Percentiles rank a stretch among this genome's conserved stretches.
phyloP scores from a whole-genome alignment of 192 early-diverging fungal genomes.

The Coemansia biformis region DNA sequence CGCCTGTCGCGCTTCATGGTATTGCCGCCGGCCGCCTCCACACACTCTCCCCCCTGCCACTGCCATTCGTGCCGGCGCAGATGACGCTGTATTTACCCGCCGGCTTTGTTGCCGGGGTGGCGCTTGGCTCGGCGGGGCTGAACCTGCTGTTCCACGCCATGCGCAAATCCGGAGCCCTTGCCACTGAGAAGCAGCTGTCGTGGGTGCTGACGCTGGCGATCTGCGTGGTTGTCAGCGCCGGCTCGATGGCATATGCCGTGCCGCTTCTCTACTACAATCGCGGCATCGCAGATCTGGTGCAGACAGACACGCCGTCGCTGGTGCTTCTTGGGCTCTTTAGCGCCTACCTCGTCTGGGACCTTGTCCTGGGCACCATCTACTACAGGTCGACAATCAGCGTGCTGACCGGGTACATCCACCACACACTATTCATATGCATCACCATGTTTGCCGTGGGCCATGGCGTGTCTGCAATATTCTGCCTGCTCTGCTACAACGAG shows the following conservation, averaged over 20 bases:
- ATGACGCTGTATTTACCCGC: slow-evolving; percentile 1
- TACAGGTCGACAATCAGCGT: slow-evolving; percentile 53
- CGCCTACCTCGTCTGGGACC: slow-evolving; percentile 54
- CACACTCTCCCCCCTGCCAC: no score
- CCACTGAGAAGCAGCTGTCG: slow-evolving; percentile 43
- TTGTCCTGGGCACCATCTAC: slow-evolving; percentile 50
- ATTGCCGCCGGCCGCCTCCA: no score
- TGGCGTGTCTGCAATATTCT: slow-evolving; percentile 32
- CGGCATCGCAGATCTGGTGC: slow-evolving; percentile 16
- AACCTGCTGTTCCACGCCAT: slow-evolving; percentile 24
- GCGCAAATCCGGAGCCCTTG: background rate
- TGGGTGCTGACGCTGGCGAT: slow-evolving; percentile 50
- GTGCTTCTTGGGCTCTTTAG: slow-evolving; percentile 51
- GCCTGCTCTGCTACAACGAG: slow-evolving; percentile 55
- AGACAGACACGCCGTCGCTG: slow-evolving; percentile 33
- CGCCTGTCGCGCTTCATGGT: no score
- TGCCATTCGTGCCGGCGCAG: no score
- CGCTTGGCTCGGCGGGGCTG: slow-evolving; percentile 15
- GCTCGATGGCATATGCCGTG: slow-evolving; percentile 30
- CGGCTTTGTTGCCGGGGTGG: slow-evolving; percentile 15
- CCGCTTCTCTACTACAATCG: slow-evolving; percentile 7
- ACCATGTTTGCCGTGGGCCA: slow-evolving; percentile 22
- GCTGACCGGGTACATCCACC: slow-evolving; percentile 61
- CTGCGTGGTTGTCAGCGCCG: slow-evolving; percentile 25
- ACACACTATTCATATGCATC: slow-evolving; percentile 51